Evolutionary conservation across 176 grass and related monocot species (phyloP), one percentile per base, ranked within the genome.

Genomic region (Rhynchospora pubera): DNA sequence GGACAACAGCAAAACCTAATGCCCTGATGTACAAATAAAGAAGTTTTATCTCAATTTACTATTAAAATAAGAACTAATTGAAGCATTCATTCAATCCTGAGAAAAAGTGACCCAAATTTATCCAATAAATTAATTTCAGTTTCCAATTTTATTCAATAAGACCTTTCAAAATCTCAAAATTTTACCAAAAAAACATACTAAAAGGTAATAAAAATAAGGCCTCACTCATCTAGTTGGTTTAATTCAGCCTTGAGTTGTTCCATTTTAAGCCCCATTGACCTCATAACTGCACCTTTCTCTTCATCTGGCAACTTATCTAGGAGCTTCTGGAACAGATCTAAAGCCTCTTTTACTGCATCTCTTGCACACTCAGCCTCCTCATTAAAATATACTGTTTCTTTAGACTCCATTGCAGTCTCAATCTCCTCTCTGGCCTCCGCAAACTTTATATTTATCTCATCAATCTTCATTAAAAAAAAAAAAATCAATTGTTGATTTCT

Each of bases 241-340:
- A 98, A 88, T 82, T 98, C 95, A 61, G 95, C 95, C 84, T 97
- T 97, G 24, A 97, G 88, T 84, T 97, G 95, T 86, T 98, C 95
- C 71, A 94, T 98, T 91, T 98, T 98, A 62, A 98, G 95, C 53
- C 95, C 92, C 95, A 98, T 98, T 58, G 95, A 94, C 5, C 90
- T 84, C 84, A 90, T 87, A 85, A 97, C 73, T 82, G 87, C 75
- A 65, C 86, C 82, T 26, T 88, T 88, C 22, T 94, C 92, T 46
- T 84, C 79, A 24, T 91, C 88, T 45, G 92, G 87, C 28, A 98
- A 71, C 81, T 83, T 88, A 4, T 83, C 92, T 30, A 98, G 92
- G 56, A 98, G 89, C 84, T 86, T 86, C 28, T 93, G 87, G 85
- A 93, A 94, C 66, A 88, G 76, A 24, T 59, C 85, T 77, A 94